Conservation (phyloP, 2,329 filamentous ascomycete species). For the Neophaeococcomyces aloes region DNA sequence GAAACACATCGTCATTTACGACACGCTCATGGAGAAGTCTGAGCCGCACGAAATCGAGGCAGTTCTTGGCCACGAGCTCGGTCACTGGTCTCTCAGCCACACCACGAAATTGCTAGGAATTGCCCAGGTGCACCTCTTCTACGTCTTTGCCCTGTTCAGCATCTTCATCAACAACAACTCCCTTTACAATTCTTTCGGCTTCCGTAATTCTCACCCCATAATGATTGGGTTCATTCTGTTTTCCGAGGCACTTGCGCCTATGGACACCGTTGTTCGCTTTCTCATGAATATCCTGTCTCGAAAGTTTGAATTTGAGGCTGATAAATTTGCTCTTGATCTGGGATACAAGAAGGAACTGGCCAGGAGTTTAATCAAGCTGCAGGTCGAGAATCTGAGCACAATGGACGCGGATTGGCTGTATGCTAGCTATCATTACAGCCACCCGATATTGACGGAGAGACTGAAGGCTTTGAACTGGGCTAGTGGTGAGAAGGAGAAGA, state of each 20-base stretch:
- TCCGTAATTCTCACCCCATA: constrained; percentile 70
- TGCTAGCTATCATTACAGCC: constrained; percentile 96
- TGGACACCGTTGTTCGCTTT: constrained; percentile 89
- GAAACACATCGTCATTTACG: constrained; percentile 99
- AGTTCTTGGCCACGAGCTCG: constrained; percentile 88
- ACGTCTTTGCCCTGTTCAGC: constrained; percentile 92
- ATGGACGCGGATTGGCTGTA: constrained; percentile 99
- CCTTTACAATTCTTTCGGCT: constrained; percentile 84
- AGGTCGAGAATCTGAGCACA: constrained; percentile 93
- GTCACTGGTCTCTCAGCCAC: constrained; percentile 93
- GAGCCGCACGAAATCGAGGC: constrained; percentile 86
- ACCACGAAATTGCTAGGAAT: constrained; percentile 86
- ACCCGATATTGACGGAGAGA: constrained; percentile 89
- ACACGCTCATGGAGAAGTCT: constrained; percentile 93
- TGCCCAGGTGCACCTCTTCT: constrained; percentile 85
- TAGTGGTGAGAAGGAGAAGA: constrained; percentile 54
- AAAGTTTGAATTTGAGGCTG: constrained; percentile 89
- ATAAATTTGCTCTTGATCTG: constrained; percentile 74
- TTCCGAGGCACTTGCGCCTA: constrained; percentile 88
- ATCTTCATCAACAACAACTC: constrained; percentile 94
- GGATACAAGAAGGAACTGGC: constrained; percentile 79
- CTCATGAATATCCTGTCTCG: constrained; percentile 92
- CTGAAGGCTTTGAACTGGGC: constrained; percentile 85
- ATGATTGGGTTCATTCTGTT: constrained; percentile 97
- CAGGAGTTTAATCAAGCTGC: constrained; percentile 84